These are phyloP conservation scores for Sporisorium reilianum DNA, from an alignment of 1,284 basidiomycete genomes.

Conservation along the genomic window DNA sequence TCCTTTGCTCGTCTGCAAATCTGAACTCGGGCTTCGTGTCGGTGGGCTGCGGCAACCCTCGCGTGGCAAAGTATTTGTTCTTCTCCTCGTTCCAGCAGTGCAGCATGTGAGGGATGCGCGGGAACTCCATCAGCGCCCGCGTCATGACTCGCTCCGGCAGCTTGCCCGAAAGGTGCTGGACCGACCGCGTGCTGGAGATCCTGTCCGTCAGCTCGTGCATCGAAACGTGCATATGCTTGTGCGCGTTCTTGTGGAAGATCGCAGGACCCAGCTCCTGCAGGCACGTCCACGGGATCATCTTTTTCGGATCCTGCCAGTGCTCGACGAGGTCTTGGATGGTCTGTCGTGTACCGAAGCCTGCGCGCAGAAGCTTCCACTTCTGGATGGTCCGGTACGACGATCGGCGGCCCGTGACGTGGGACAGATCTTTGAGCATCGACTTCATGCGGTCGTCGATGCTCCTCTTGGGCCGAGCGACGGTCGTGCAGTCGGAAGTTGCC, in stretches of 20 bases:
- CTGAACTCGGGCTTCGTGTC: conserved; percentile 38
- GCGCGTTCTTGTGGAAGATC: conserved; percentile 30
- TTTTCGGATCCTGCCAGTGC: conserved; percentile 38
- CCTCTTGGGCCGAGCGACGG: conserved; percentile 11
- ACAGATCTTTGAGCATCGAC: conserved; percentile 27
- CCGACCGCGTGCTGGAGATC: conserved; percentile 23
- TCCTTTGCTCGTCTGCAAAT: conserved; percentile 16
- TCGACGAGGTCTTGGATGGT: conserved; percentile 31
- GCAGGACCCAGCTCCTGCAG: conserved; percentile 26
- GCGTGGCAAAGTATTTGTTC: conserved; percentile 23
- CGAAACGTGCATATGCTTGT: conserved; percentile 15
- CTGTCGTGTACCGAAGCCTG: conserved; percentile 7
- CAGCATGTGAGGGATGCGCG: conserved; percentile 43
- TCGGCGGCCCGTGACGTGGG: conserved; percentile 12
- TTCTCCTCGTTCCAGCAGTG: conserved; percentile 36
- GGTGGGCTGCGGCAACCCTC: conserved; percentile 22
- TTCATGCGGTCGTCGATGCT: conserved; percentile 34
- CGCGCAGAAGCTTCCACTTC: conserved; percentile 19
- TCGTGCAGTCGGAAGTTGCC: conserved; percentile 12
- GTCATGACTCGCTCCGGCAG: conserved; percentile 27
- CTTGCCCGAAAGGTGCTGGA: conserved; percentile 13
- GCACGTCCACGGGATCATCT: conserved; percentile 42
- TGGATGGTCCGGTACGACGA: conserved; percentile 38
- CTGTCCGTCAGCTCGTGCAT: conserved; percentile 36
- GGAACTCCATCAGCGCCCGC: conserved; percentile 45